Conservation (phyloP, 257 asterid genomes). For the Penstemon davidsonii region DNA sequence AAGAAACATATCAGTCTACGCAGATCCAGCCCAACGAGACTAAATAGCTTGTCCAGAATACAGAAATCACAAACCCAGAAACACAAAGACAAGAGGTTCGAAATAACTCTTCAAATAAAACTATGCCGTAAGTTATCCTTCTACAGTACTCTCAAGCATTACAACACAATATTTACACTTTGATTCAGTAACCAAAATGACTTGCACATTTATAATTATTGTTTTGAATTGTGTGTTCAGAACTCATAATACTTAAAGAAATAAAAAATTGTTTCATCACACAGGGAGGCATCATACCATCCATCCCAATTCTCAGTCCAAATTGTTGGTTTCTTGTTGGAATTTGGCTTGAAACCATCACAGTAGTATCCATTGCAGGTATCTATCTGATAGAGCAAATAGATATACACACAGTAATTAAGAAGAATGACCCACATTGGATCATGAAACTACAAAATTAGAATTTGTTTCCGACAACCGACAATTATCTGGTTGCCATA, state of each 20-base stretch:
- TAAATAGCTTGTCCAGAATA: not conserved
- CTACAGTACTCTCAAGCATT: not conserved
- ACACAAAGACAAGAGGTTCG: not conserved
- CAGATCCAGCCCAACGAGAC: conserved; percentile 4
- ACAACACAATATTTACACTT: not conserved
- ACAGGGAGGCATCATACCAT: conserved; percentile 55
- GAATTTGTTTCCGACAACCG: conserved; percentile 2
- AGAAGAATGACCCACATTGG: conserved; percentile 26
- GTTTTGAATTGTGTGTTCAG: not conserved
- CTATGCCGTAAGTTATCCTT: not conserved
- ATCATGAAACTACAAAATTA: conserved; percentile 3
- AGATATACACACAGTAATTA: conserved; percentile 12
- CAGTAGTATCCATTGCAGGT: conserved; percentile 94
- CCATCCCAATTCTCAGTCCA: conserved; percentile 99
- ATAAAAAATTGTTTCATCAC: conserved; percentile 11
- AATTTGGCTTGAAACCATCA: conserved; percentile 83
- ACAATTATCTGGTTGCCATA: conserved; percentile 19
- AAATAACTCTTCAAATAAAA: conserved; percentile 1
- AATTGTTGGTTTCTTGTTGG: conserved; percentile 66
- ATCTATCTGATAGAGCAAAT: conserved; percentile 62
- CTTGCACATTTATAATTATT: not conserved
- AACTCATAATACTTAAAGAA: conserved; percentile 4
- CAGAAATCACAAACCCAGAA: not conserved
- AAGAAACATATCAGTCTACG: not conserved
- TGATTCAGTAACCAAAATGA: conserved; percentile 13